phyloP scores from a whole-genome alignment of 257 asterid genomes.

The Capsicum chinense region DNA sequence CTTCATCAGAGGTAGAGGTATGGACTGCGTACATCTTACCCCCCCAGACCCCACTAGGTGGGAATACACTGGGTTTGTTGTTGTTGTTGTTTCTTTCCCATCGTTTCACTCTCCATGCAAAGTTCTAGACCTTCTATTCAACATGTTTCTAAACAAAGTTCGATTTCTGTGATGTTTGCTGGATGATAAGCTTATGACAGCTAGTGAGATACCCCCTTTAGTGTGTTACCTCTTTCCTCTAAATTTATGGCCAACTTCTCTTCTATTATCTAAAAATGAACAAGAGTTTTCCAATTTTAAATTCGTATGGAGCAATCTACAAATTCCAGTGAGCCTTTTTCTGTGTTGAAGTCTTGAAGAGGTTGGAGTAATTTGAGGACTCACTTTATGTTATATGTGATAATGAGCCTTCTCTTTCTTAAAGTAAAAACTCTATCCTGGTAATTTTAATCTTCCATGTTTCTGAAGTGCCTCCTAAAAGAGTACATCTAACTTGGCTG shows the following conservation, averaged over 20 bases:
- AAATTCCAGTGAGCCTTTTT: background rate
- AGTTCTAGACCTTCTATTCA: background rate
- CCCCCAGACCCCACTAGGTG: no score
- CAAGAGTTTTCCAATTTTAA: background rate
- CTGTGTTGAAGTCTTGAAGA: background rate
- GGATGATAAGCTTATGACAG: conserved; percentile 27
- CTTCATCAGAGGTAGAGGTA: no score
- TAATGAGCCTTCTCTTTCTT: conserved; percentile 1
- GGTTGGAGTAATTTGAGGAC: conserved; percentile 9
- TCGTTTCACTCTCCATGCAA: background rate
- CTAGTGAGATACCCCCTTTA: conserved; percentile 13
- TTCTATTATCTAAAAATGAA: conserved; percentile 15
- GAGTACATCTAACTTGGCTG: conserved; percentile 14
- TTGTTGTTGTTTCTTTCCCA: no score
- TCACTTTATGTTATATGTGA: background rate
- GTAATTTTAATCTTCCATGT: background rate
- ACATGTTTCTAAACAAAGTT: background rate
- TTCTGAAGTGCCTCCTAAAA: background rate
- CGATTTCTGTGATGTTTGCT: conserved; percentile 12
- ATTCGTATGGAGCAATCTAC: background rate
- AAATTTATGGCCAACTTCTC: background rate
- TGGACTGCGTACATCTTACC: no score
- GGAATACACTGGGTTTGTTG: no score
- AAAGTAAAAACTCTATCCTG: conserved; percentile 18
- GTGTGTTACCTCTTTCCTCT: background rate